phyloP scores from a whole-genome alignment of 345 rosid species.

The Populus simonii region DNA sequence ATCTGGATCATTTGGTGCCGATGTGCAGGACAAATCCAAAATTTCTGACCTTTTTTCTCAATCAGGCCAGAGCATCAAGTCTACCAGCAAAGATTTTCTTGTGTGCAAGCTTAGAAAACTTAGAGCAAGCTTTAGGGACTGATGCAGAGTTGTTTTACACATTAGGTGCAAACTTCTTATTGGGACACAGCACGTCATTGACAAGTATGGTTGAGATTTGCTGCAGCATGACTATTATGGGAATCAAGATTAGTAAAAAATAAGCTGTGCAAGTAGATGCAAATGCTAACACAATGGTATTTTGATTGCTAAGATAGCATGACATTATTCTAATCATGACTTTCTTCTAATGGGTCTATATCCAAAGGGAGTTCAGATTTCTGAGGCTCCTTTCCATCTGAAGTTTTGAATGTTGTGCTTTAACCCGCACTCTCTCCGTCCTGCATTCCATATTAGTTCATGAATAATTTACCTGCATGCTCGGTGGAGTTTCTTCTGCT shows the following conservation, averaged over 20 bases:
- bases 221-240: background rate
- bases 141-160: too few species aligned
- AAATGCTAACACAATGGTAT: background rate
- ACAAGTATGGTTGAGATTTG: background rate
- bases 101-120: background rate
- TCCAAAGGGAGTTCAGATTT: background rate
- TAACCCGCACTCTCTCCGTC: background rate
- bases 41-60: background rate
- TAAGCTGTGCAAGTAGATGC: background rate
- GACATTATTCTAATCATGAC: background rate
- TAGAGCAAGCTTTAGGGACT: background rate
- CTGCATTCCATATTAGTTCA: background rate
- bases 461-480: background rate
- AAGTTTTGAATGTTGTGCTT: background rate
- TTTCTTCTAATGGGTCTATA: background rate
- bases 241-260: background rate
- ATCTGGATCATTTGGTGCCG: background rate
- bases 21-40: background rate
- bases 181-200: background rate
- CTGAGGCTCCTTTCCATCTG: too few species aligned
- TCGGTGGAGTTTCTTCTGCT: background rate
- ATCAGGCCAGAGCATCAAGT: background rate
- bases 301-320: background rate
- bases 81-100: background rate
- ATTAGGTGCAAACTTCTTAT: background rate